A percentile compares a stretch with the other conserved stretches of the same genome.
Evolutionary conservation across 2,329 filamentous ascomycete species (phyloP).

Genomic region (Trichothecium sympodiale): DNA sequence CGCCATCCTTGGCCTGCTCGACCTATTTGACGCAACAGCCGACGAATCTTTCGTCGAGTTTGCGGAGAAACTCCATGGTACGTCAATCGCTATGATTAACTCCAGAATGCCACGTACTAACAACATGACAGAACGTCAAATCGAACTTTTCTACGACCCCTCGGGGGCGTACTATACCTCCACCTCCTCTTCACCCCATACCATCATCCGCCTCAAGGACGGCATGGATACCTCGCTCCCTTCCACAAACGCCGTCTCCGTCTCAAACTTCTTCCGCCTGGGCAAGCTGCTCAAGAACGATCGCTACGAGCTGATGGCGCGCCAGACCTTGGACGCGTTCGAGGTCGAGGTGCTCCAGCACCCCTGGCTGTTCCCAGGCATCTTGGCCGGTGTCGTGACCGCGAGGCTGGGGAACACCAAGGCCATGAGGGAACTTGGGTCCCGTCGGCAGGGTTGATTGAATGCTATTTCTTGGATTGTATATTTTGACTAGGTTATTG

Average conservation of each 20-base stretch:
- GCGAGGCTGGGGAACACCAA: conserved; percentile 55
- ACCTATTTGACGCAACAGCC: conserved; percentile 74
- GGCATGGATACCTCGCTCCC: conserved; percentile 91
- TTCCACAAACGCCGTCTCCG: conserved; percentile 80
- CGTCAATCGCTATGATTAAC: too few relatives aligned
- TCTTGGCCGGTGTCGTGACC: conserved; percentile 67
- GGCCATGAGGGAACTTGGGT: conserved; percentile 8
- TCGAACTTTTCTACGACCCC: conserved; percentile 65
- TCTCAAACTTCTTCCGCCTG: conserved; percentile 76
- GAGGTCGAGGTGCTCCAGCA: conserved; percentile 88
- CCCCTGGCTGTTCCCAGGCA: conserved; percentile 78
- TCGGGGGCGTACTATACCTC: conserved; percentile 66
- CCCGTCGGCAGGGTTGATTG: too few relatives aligned
- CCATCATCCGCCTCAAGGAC: conserved; percentile 81
- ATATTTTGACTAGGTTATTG: too few relatives aligned
- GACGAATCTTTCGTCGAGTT: conserved; percentile 67
- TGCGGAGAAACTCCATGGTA: conserved; percentile 70
- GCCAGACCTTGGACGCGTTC: conserved; percentile 71
- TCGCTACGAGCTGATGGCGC: conserved; percentile 52
- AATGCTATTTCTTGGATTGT: too few relatives aligned
- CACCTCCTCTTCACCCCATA: conserved; percentile 47
- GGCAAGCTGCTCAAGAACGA: conserved; percentile 57
- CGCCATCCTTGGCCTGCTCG: conserved; percentile 68
- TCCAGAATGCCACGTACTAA: too few relatives aligned
- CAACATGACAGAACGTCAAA: conserved; percentile 51